phyloP scores from a whole-genome alignment of 768 basidiomycete species.

The Leccinum longicurvipes region DNA sequence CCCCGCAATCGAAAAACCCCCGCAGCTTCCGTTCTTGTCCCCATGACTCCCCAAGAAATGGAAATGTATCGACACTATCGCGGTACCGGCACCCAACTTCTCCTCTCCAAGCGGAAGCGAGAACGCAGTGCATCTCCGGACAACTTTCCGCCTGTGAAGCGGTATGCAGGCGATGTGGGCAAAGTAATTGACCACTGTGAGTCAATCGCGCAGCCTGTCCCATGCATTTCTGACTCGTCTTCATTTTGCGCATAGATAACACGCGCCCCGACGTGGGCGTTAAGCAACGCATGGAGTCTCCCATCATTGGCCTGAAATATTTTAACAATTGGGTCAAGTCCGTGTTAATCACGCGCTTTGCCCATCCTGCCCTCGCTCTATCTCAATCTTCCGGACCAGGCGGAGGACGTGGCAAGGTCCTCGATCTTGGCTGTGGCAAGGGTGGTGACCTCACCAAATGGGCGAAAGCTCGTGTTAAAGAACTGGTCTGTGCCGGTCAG shows the following conservation, averaged over 20 bases:
- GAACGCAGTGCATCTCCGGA: conserved; percentile 37
- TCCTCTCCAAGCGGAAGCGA: conserved; percentile 52
- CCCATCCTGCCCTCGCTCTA: conserved; percentile 60
- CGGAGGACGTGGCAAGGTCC: conserved; percentile 63
- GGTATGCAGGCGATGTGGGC: conserved; percentile 63
- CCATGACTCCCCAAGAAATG: conserved; percentile 61
- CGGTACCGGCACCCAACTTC: conserved; percentile 52
- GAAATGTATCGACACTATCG: conserved; percentile 54
- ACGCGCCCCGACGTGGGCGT: conserved; percentile 89
- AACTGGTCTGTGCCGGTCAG: conserved; percentile 80
- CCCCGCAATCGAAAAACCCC: conserved; percentile 61
- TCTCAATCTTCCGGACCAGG: conserved; percentile 30
- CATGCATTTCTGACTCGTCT: conserved; percentile 4
- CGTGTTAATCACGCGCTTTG: conserved; percentile 89
- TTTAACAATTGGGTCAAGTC: conserved; percentile 99
- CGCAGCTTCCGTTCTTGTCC: conserved; percentile 57
- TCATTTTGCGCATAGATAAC: conserved; percentile 60
- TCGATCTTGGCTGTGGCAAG: conserved; percentile 99
- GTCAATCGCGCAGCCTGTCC: conserved; percentile 28
- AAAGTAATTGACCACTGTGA: conserved; percentile 77
- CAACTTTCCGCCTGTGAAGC: conserved; percentile 44
- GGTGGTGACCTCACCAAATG: conserved; percentile 97
- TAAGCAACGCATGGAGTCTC: conserved; percentile 78
- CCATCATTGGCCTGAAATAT: conserved; percentile 93
- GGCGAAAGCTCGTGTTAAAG: conserved; percentile 78